A percentile compares a stretch with the other conserved stretches of the same genome.
Conservation (phyloP, 768 basidiomycete genomes). For the Dioszegia aurantiaca region DNA sequence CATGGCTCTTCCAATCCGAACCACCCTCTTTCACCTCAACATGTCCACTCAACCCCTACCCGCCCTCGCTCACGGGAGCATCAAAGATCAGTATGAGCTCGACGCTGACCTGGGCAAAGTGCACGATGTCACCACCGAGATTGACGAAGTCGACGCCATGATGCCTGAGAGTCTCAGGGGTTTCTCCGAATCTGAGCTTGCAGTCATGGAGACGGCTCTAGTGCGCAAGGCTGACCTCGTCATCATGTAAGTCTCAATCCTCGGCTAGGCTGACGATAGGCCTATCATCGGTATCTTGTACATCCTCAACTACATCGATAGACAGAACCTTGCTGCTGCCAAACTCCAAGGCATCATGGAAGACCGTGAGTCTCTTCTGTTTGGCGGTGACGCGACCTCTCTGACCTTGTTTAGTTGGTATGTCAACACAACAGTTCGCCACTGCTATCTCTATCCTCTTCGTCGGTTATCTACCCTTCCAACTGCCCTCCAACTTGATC, state of each 20-base stretch:
- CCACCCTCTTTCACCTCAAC: neutral
- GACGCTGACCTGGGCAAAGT: neutral
- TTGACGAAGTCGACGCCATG: slow-evolving; percentile 5
- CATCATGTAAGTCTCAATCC: slow-evolving; percentile 27
- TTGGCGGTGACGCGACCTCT: no score
- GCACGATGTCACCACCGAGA: neutral
- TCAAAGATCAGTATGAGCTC: neutral
- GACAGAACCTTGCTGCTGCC: slow-evolving; percentile 43
- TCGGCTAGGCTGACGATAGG: slow-evolving; percentile 8
- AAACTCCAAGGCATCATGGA: slow-evolving; percentile 42
- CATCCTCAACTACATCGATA: slow-evolving; percentile 39
- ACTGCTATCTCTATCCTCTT: slow-evolving; percentile 44
- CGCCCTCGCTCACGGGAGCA: neutral
- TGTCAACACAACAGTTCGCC: slow-evolving; percentile 40
- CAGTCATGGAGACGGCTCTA: slow-evolving; percentile 31
- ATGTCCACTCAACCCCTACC: neutral
- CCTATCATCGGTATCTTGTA: slow-evolving; percentile 38
- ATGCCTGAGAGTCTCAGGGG: slow-evolving; percentile 28
- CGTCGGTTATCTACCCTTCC: slow-evolving; percentile 28
- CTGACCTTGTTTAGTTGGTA: no score
- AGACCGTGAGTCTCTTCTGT: no score
- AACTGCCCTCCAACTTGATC: slow-evolving; percentile 45
- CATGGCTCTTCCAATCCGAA: neutral
- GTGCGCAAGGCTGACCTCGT: slow-evolving; percentile 38
- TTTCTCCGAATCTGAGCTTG: slow-evolving; percentile 25